Percentiles rank a stretch among this genome's conserved stretches.
These are phyloP conservation scores for Candida coleopterorum DNA, from an alignment of 805 yeast genomes.

Conservation along the genomic window DNA sequence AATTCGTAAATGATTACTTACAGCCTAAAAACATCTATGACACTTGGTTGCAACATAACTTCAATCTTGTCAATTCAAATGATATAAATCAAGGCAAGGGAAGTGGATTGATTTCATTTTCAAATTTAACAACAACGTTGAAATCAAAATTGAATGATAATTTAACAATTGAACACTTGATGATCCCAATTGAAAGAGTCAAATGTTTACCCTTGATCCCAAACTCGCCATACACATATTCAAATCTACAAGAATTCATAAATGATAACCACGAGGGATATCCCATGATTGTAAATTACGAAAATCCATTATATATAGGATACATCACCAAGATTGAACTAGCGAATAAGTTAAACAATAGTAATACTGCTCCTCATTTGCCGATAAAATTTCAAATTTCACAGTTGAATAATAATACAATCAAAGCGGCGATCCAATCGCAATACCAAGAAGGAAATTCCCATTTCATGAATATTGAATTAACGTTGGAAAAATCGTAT, in stretches of 20 bases:
- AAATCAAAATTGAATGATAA: slow-evolving; percentile 32
- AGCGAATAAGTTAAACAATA: slow-evolving; percentile 9
- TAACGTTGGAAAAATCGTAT: slow-evolving; percentile 18
- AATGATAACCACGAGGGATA: slow-evolving; percentile 39
- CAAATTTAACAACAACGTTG: slow-evolving; percentile 22
- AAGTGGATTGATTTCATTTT: slow-evolving; percentile 30
- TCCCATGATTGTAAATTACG: slow-evolving; percentile 26
- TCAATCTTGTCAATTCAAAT: slow-evolving; percentile 18
- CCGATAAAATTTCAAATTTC: slow-evolving; percentile 20
- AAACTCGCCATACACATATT: slow-evolving; percentile 16
- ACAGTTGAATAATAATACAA: slow-evolving; percentile 13
- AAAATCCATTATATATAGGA: slow-evolving; percentile 27
- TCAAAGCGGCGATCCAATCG: slow-evolving; percentile 22
- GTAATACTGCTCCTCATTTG: too few relatives aligned
- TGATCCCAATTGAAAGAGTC: slow-evolving; percentile 26
- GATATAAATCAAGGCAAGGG: slow-evolving; percentile 33
- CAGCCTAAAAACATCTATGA: slow-evolving; percentile 64
- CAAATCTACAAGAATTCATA: slow-evolving; percentile 16
- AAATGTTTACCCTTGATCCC: slow-evolving; percentile 26
- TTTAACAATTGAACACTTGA: slow-evolving; percentile 19
- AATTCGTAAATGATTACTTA: slow-evolving; percentile 64
- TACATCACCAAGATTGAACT: slow-evolving; percentile 29
- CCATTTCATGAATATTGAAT: slow-evolving; percentile 11
- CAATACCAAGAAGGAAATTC: slow-evolving; percentile 17
- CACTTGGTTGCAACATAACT: slow-evolving; percentile 26